Base-by-base conservation (phyloP, 2,329 filamentous ascomycete species). In the Aspergillus niger region DNA sequence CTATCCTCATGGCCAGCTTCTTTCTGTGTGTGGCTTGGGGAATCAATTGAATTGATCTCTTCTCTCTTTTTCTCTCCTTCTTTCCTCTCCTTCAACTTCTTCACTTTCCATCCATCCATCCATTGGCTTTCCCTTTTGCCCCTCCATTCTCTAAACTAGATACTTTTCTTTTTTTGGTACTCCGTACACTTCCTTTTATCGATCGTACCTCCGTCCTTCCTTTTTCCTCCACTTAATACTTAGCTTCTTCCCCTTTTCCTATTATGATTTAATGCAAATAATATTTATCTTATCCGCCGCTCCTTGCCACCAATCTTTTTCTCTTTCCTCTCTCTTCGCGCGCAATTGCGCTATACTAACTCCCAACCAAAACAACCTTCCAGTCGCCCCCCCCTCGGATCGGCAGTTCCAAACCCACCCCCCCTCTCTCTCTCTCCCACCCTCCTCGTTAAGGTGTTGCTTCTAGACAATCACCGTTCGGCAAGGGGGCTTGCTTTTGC, bases 401-500 rank as follows among this genome's bases (percentile, higher is more conserved):
- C 44, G 58, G 30, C 50, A 44, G 24, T 59, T 51, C 52, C 55
- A 36, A 36, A 30, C 28, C 10, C 11, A 10, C 4, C 26, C 32
- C 30, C 32, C 32, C 32, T 15, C 11, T 11, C 32, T 36, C 11
- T 11, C 11, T 30, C 10, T 30, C 54, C 32, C 51, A 55, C 55
- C 59, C 59, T 60, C 63, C 10, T 13, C 30, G 32, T 53, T 39
- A 10, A 20, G 30, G 61, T 69, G 63, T 58, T 44, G 59, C 39
- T 53, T 58, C 52, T 50, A 60, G 55, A 61, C 58, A 63, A 54
- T 44, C 47, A 64, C 62, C 44, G 32, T 59, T 58, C 65, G 61
- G 65, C 60, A 68, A 66, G 66, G 66, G 62, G 55, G 47, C 32
- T 50, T 20, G 32, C 39, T 56, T 59, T 59, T 15, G 38, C 51